Percentiles rank a stretch among this genome's conserved stretches.
Conservation (phyloP, 768 basidiomycete species). For the Tulasnella sp. region DNA sequence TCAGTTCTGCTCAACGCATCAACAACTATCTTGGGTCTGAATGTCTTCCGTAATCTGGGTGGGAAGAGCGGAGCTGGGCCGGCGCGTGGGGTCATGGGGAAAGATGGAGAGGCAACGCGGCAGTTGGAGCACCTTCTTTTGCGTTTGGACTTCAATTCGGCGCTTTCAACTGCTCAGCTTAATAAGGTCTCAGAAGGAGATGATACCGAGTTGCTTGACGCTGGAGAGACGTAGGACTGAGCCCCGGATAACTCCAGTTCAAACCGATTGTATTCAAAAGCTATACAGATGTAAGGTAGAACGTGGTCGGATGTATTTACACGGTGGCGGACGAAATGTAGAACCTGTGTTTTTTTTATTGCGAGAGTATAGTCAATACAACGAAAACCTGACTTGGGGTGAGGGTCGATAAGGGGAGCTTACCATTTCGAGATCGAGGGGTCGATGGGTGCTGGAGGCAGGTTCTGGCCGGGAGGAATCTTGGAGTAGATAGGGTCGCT, state of each 20-base stretch:
- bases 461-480: slow-evolving; percentile 78
- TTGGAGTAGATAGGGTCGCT: slow-evolving; percentile 65
- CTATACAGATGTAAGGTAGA: background rate
- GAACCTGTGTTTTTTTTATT: slow-evolving; percentile 53
- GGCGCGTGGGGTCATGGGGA: slow-evolving; percentile 45
- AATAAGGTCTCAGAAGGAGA: background rate
- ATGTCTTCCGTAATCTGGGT: slow-evolving; percentile 55
- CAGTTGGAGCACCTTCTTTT: slow-evolving; percentile 83
- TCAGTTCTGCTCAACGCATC: slow-evolving; percentile 64
- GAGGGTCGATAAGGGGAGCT: background rate
- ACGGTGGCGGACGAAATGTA: slow-evolving; percentile 90
- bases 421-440: slow-evolving; percentile 86
- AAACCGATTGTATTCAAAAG: slow-evolving; percentile 2
- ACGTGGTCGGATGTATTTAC: slow-evolving; percentile 41
- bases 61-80: slow-evolving; percentile 49
- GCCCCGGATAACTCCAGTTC: background rate
- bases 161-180: slow-evolving; percentile 36
- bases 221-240: background rate
- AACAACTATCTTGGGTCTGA: slow-evolving; percentile 57
- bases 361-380: background rate
- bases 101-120: slow-evolving; percentile 70
- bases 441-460: slow-evolving; percentile 86
- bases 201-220: background rate
- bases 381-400: background rate
- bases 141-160: slow-evolving; percentile 78